Base-by-base conservation (phyloP, 331 rosid genomes). In the Arachis monticola region DNA sequence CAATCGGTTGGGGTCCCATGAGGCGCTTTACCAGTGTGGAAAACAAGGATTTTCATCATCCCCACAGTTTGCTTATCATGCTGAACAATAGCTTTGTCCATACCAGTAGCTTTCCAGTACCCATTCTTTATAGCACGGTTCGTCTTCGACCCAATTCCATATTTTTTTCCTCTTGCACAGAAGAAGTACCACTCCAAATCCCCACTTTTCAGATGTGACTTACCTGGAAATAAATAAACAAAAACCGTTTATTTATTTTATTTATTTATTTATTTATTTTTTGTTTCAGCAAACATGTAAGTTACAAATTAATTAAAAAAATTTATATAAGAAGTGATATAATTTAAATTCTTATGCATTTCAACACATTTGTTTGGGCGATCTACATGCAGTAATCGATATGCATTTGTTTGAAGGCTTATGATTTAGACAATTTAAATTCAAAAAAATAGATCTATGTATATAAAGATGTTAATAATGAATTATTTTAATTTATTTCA, bases 111-210 rank as follows among this genome's bases (percentile, higher is more conserved):
- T 85, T 93, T 93, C 98, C 98, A 91, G 72, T n/a, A 84, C 45
- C 97, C 97, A 72, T 45, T 17, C 45, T 86, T 81, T 2, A 93
- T 89, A 22, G 89, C 81, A 7, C 97, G 91, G 6, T 88, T 88
- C 76, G 84, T 58, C 83, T 92, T 90, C 22, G 4, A 67, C 56
- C 98, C 96, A 57, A 79, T 79, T 6, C 86, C 78, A 80, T 89
- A 88, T 75, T 93, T 89, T 82, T 77, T 89, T 68, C 76, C 88
- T 44, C 74, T 73, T 12, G 91, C 88, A 59, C 90, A 86, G 78
- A 91, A 89, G 74, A 93, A 89, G 88, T 85, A 93, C 89, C 92
- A 93, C 72, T 86, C 84, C 79, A 88, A 77, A 84, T 93, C 98
- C 48, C 90, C 83, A 65, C 56, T 77, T 22, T 10, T 74, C 83